Evolutionary conservation across 805 yeast species (phyloP), one percentile per base, ranked within the genome.

Genomic region (Sugiyamaella lignohabitans): DNA sequence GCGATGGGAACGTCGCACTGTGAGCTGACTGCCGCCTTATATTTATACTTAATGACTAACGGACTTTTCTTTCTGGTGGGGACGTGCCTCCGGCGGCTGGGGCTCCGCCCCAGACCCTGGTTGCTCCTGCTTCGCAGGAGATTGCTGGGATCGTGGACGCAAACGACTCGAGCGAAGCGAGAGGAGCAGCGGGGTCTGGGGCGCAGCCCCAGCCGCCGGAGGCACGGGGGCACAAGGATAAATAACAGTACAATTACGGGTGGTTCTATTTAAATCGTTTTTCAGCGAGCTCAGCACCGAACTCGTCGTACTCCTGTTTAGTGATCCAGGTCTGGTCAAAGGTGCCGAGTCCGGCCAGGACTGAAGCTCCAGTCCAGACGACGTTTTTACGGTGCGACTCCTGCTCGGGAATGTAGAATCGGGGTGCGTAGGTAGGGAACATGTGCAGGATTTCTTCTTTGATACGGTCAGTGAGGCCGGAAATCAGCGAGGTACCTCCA

Each of bases 351-450:
- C 76, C 73, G 11, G 84, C 79, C 54, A 82, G 70, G 52, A 80
- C 79, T 47, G 81, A 75, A 0, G 87, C 87, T n/a, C 88, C 88
- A 24, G 80, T 65, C 88, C 88, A 82, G 20, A 75, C 70, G 42
- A 82, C 77, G 53, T 71, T 75, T 52, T 72, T 76, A 51, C 81
- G 72, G 50, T 82, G 87, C 57, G 65, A 60, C 4, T 68, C 54
- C 45, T 65, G 70, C 10, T 68, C 70, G 30, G 73, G 67, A 39
- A 64, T 55, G 29, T 64, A 69, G 18, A 73, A 68, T 47, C 68
- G 63, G 51, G 68, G 66, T 44, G 61, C 65, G 60, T 63, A 73
- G 62, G 72, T 73, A 4, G 84, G 82, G 56, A 80, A 74, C 51
- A 71, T 66, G 49, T 74, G 71, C 42, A 74, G 65, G 52, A 82